Percentiles rank a stretch among this genome's conserved stretches.
Evolutionary conservation across 139 green algal species (phyloP).

Genomic region (Limnomonas spitsbergensis): DNA sequence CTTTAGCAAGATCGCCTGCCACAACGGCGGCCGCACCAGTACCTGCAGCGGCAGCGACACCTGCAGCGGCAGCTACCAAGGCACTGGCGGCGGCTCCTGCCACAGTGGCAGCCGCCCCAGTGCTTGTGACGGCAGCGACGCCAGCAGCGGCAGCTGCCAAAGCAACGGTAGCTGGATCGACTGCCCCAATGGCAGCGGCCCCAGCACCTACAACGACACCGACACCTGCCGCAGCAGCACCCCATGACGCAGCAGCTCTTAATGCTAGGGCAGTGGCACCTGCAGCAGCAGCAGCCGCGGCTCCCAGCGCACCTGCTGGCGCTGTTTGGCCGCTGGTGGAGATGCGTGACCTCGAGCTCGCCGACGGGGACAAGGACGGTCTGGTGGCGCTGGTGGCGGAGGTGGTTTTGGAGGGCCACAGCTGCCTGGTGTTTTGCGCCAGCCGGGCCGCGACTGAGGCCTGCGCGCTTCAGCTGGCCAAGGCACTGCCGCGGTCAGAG

Average conservation of each 20-base stretch:
- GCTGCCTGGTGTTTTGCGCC: conserved; percentile 78
- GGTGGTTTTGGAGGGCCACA: conserved; percentile 47
- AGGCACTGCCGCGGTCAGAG: neutral
- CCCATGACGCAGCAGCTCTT: neutral
- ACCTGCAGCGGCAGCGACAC: no score
- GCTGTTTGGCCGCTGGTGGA: conserved; percentile 18
- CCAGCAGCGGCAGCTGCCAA: neutral
- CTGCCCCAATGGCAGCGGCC: no score
- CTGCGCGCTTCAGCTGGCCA: conserved; percentile 1
- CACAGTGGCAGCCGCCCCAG: neutral
- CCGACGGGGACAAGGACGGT: conserved; percentile 47
- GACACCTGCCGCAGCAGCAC: no score
- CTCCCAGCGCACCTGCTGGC: neutral
- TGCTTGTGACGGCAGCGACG: neutral
- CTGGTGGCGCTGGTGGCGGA: conserved; percentile 48
- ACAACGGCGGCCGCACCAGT: no score
- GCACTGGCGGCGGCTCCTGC: neutral
- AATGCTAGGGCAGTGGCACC: neutral
- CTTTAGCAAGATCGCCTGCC: no score
- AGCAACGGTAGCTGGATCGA: neutral
- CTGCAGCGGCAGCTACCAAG: no score
- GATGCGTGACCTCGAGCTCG: conserved; percentile 30
- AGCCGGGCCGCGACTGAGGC: conserved; percentile 15
- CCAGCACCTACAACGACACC: no score
- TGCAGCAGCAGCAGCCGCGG: neutral